Conservation (phyloP, 1,284 basidiomycete species). For the Malassezia furfur region DNA sequence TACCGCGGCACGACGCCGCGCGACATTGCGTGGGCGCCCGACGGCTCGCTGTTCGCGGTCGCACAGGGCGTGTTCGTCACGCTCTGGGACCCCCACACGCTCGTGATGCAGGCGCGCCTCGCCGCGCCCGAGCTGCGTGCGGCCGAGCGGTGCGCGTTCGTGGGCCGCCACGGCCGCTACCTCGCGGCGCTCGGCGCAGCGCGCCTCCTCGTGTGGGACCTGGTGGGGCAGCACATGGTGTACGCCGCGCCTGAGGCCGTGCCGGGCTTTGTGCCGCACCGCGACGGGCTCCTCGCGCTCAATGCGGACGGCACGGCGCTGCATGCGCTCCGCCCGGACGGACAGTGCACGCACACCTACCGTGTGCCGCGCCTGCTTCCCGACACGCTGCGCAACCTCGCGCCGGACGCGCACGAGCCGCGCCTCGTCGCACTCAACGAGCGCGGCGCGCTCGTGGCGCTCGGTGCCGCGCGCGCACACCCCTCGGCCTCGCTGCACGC, state of each 20-base stretch:
- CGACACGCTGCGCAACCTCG: conserved; percentile 15
- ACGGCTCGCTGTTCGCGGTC: conserved; percentile 74
- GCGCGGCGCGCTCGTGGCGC: conserved; percentile 25
- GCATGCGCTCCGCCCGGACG: conserved; percentile 10
- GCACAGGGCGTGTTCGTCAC: conserved; percentile 62
- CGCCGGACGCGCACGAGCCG: conserved; percentile 10
- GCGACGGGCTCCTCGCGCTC: conserved; percentile 4
- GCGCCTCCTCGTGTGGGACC: conserved; percentile 34
- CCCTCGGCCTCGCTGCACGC: conserved; percentile 23
- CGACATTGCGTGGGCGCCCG: conserved; percentile 66
- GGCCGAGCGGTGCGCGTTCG: conserved; percentile 20
- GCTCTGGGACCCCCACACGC: conserved; percentile 66
- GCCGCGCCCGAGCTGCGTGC: conserved; percentile 27
- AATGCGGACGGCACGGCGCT: background rate
- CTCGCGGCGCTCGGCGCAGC: conserved; percentile 21
- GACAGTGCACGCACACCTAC: background rate
- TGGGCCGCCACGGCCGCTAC: conserved; percentile 27
- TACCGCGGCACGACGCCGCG: conserved; percentile 32
- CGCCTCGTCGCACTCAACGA: conserved; percentile 26
- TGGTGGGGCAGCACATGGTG: conserved; percentile 30
- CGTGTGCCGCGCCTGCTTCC: background rate
- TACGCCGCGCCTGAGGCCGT: conserved; percentile 1
- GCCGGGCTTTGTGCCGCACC: conserved; percentile 13
- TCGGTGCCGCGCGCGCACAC: conserved; percentile 19
- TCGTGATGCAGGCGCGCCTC: conserved; percentile 60